A percentile compares a stretch with the other conserved stretches of the same genome.
These are phyloP conservation scores for Aspergillus cavernicola DNA, from an alignment of 495 filamentous ascomycete genomes.

Conservation along the genomic window DNA sequence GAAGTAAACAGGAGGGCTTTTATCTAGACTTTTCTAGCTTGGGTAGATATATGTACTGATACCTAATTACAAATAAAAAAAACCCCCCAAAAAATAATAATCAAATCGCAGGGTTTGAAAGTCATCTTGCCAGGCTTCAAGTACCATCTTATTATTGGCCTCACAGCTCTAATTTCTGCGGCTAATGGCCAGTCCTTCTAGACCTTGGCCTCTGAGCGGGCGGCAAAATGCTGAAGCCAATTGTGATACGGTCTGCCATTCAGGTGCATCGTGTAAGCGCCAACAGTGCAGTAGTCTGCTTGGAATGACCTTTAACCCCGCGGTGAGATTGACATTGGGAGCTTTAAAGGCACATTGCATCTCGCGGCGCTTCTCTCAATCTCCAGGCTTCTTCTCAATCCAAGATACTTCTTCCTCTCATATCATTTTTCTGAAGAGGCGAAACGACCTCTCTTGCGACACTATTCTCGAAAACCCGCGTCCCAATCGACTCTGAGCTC, in stretches of 20 bases:
- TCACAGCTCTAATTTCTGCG: too few relatives aligned
- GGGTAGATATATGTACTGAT: too few relatives aligned
- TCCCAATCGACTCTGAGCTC: neutral
- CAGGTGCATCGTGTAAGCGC: constrained; percentile 14
- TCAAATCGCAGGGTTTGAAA: too few relatives aligned
- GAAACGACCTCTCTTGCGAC: neutral
- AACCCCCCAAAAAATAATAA: too few relatives aligned
- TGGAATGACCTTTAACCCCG: neutral
- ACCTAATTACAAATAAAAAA: too few relatives aligned
- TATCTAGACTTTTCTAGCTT: too few relatives aligned
- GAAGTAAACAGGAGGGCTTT: too few relatives aligned
- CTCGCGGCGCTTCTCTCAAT: neutral
- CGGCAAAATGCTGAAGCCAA: constrained; percentile 6
- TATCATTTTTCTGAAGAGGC: neutral
- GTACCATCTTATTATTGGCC: too few relatives aligned
- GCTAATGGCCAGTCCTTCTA: neutral
- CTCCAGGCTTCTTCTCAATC: neutral
- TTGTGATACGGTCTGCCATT: constrained; percentile 6
- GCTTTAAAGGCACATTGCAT: neutral
- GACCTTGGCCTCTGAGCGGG: constrained; percentile 1
- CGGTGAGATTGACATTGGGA: neutral
- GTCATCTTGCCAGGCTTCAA: too few relatives aligned
- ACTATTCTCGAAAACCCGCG: neutral
- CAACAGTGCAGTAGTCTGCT: constrained; percentile 15
- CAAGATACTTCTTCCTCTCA: neutral